Conservation (phyloP, 1,284 basidiomycete genomes). For the Cutaneotrichosporon sp. region DNA sequence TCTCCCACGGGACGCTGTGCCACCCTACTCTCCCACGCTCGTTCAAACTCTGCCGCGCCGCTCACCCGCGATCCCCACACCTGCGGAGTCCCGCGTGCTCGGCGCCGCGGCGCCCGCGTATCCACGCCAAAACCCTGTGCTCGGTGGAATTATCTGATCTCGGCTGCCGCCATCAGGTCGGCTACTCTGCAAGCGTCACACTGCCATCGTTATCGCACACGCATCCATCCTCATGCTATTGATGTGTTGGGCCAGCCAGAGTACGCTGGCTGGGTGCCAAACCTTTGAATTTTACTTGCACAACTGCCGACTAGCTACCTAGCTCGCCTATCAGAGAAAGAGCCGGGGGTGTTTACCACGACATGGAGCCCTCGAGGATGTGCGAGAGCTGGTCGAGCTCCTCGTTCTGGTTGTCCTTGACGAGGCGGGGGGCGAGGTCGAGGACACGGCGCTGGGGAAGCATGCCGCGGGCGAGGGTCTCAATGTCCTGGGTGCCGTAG, state of each 20-base stretch:
- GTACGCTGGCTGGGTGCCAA: too few species aligned
- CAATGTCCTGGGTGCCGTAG: slow-evolving; percentile 53
- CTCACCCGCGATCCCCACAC: too few species aligned
- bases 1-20: too few species aligned
- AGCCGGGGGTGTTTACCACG: slow-evolving; percentile 28
- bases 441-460: slow-evolving; percentile 45
- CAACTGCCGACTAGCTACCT: not conserved
- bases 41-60: too few species aligned
- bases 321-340: not conserved
- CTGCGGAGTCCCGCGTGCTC: too few species aligned
- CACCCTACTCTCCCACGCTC: too few species aligned
- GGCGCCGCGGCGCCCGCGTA: too few species aligned
- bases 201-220: slow-evolving; percentile 1
- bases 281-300: slow-evolving; percentile 1
- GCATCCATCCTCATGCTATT: not conserved
- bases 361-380: slow-evolving; percentile 55
- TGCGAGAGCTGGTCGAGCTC: slow-evolving; percentile 68
- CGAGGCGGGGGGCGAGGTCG: slow-evolving; percentile 41
- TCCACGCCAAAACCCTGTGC: too few species aligned
- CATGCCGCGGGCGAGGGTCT: slow-evolving; percentile 42
- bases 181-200: not conserved
- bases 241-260: too few species aligned
- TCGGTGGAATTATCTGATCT: not conserved
- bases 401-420: slow-evolving; percentile 67
- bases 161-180: not conserved